phyloP scores from a whole-genome alignment of 1,284 basidiomycete species.

The Dichomitus squalens region DNA sequence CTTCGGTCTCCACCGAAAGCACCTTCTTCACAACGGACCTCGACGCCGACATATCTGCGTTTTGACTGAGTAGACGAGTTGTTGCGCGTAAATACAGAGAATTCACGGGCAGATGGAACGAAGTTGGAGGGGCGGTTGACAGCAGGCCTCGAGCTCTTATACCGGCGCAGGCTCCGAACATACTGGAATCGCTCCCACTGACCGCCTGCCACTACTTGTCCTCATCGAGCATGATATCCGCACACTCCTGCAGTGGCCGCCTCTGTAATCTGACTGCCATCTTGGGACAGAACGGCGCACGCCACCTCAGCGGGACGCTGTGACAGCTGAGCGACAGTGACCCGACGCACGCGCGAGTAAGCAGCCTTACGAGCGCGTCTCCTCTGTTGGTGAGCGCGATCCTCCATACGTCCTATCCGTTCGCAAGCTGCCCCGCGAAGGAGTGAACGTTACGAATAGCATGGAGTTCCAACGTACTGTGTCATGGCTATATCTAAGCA shows the following conservation, averaged over 20 bases:
- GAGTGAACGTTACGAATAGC: not conserved
- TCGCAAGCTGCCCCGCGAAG: not conserved
- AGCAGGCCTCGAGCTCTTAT: slow-evolving; percentile 7
- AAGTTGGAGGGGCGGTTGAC: not conserved
- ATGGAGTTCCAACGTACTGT: not conserved
- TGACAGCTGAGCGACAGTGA: too few relatives aligned
- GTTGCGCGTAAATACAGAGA: not conserved
- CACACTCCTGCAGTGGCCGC: not conserved
- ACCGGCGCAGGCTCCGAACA: slow-evolving; percentile 13
- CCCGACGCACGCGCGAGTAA: slow-evolving; percentile 7
- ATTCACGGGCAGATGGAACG: not conserved
- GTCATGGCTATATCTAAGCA: not conserved
- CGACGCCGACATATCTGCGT: slow-evolving; percentile 45
- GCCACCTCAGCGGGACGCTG: slow-evolving; percentile 11
- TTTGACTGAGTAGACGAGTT: not conserved
- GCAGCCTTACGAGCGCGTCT: slow-evolving; percentile 2
- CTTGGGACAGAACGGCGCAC: slow-evolving; percentile 27
- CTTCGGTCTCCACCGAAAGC: slow-evolving; percentile 77
- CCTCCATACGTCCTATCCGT: not conserved
- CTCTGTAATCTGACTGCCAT: slow-evolving; percentile 24
- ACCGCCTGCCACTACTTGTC: not conserved
- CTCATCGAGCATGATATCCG: not conserved
- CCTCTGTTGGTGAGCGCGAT: too few relatives aligned
- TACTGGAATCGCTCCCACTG: slow-evolving; percentile 11
- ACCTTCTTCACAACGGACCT: slow-evolving; percentile 78